These are phyloP conservation scores for Phytophthora ohioensis DNA, from an alignment of 352 stramenopile species.

Conservation along the genomic window DNA sequence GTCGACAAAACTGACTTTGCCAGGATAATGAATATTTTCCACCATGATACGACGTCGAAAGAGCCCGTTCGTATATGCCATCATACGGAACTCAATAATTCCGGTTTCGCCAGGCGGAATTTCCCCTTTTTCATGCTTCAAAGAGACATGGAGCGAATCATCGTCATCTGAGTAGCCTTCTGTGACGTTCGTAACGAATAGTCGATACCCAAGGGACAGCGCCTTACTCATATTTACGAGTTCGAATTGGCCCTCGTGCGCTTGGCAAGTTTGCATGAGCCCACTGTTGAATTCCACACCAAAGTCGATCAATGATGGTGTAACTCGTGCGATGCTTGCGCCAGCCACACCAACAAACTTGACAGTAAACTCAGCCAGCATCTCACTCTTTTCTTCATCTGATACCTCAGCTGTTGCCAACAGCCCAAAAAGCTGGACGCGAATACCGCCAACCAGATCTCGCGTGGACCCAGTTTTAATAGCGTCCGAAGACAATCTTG, in stretches of 20 bases:
- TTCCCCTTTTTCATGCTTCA: constrained; percentile 80
- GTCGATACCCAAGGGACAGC: constrained; percentile 74
- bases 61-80: constrained; percentile 75
- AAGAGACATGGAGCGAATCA: constrained; percentile 66
- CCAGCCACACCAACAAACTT: constrained; percentile 89
- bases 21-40: constrained; percentile 86
- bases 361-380: constrained; percentile 88
- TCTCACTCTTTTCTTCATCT: constrained; percentile 67
- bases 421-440: constrained; percentile 82
- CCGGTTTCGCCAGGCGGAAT: constrained; percentile 66
- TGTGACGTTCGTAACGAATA: constrained; percentile 70
- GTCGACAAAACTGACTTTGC: constrained; percentile 81
- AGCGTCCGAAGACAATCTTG: constrained; percentile 78
- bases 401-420: constrained; percentile 11
- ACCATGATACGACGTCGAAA: constrained; percentile 85
- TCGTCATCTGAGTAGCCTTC: constrained; percentile 86
- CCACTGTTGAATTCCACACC: constrained; percentile 76
- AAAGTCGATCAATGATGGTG: constrained; percentile 76
- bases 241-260: constrained; percentile 78
- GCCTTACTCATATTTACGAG: constrained; percentile 86
- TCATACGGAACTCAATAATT: constrained; percentile 68
- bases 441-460: constrained; percentile 88
- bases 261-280: constrained; percentile 49
- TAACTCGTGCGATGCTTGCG: constrained; percentile 79
- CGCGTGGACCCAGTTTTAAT: constrained; percentile 82